Base-by-base conservation (phyloP, 83 land plant genomes). In the Diphasiastrum complanatum region DNA sequence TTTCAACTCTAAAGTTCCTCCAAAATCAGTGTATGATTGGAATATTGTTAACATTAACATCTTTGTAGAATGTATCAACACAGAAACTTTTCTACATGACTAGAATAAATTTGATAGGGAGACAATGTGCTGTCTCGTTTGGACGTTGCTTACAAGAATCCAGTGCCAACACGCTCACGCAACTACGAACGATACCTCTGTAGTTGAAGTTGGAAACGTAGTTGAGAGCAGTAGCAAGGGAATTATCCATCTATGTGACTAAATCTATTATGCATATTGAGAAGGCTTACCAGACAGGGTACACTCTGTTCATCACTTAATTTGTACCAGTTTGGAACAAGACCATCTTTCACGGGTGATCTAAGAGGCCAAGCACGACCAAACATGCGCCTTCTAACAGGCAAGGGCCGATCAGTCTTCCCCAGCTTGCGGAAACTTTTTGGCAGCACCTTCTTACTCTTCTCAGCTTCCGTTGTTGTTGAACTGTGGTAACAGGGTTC, bases 301-400 rank as follows among this genome's bases (percentile, higher is more conserved):
- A 88, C 90, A 28, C 22, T 20, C 25, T 20, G 5, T 5, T 65
- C 68, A 24, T 72, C 69, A 12, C 68, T 37, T 23, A 92, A 78
- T 52, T 85, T 64, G 45, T 83, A 80, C 97, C 97, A 92, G 22
- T 82, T 80, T 31, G 91, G 97, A 52, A 92, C 85, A 51, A 56
- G 64, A 36, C 97, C 97, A 3, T 70, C 85, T 69, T 72, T 76
- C 4, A 87, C 83, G 27, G 90, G 82, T 48, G 82, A 75, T 62
- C 80, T 73, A 18, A 82, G 52, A 41, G 97, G 97, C 90, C 95
- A 91, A 34, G 97, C 82, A 40, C 97, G 95, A 18, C 97, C 97
- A 78, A 91, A 87, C 81, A 87, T 85, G 51, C 97, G 78, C 66
- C 75, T 87, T 50, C 97, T 80, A 29, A 88, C 86, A 53, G 81